A percentile compares a stretch with the other conserved stretches of the same genome.
Conservation (phyloP, 2,329 filamentous ascomycete species). For the Colletotrichum ledebouriae region DNA sequence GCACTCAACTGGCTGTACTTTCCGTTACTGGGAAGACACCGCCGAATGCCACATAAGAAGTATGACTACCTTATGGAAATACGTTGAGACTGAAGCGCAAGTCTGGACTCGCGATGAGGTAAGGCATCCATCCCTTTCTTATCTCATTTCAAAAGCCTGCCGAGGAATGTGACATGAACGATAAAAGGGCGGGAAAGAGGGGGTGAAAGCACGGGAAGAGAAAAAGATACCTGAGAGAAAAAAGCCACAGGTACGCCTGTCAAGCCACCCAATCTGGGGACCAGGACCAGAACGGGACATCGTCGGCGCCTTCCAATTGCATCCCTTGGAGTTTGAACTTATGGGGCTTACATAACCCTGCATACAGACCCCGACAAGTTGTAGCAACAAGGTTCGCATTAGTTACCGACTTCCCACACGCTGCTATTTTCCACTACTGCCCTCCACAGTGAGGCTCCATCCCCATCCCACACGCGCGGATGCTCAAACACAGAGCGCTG, state of each 20-base stretch:
- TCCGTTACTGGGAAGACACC: neutral
- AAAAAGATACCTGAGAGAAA: neutral
- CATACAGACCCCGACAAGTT: neutral
- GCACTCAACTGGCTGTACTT: neutral
- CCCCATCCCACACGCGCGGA: neutral
- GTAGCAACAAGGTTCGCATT: slow-evolving; percentile 30
- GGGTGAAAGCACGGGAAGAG: neutral
- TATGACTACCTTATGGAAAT: no score
- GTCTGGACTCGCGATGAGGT: neutral
- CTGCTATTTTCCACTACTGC: slow-evolving; percentile 14
- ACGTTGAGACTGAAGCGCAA: neutral
- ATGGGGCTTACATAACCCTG: slow-evolving; percentile 26
- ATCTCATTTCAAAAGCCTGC: neutral
- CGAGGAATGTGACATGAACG: neutral
- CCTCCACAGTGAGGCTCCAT: no score
- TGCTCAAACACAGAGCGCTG: slow-evolving; percentile 24
- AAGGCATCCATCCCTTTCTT: no score
- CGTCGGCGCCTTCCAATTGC: neutral
- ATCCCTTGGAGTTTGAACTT: slow-evolving; percentile 12
- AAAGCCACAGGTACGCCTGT: slow-evolving; percentile 7
- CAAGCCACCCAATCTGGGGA: slow-evolving; percentile 5
- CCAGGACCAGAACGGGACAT: no score
- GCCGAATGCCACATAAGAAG: neutral
- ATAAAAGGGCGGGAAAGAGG: neutral
- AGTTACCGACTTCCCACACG: slow-evolving; percentile 31